Conservation (phyloP, 1,284 basidiomycete species). For the Heterobasidion occidentale region DNA sequence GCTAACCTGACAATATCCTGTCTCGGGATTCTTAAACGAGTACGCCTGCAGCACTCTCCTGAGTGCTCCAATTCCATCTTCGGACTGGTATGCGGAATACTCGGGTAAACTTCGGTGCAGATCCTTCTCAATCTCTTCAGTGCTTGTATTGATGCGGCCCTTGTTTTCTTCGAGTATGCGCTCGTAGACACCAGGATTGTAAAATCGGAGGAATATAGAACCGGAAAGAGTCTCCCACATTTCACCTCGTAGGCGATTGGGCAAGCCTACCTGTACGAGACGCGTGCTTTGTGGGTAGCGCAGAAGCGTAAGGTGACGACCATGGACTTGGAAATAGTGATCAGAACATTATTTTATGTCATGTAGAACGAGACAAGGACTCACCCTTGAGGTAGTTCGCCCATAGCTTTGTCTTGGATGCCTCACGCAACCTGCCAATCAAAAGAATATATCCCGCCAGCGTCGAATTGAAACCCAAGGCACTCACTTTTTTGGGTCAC, state of each 20-base stretch:
- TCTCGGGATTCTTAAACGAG: slow-evolving; percentile 93
- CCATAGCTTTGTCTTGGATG: slow-evolving; percentile 98
- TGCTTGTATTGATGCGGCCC: slow-evolving; percentile 80
- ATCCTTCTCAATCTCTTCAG: slow-evolving; percentile 99
- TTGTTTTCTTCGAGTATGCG: slow-evolving; percentile 73
- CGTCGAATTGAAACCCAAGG: slow-evolving; percentile 4
- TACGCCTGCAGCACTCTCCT: slow-evolving; percentile 93
- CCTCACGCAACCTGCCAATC: slow-evolving; percentile 75
- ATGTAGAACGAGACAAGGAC: slow-evolving; percentile 14
- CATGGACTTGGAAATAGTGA: slow-evolving; percentile 50
- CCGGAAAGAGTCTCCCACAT: slow-evolving; percentile 98
- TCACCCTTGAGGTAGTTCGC: slow-evolving; percentile 78
- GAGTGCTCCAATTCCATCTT: slow-evolving; percentile 79
- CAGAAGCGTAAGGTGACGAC: slow-evolving; percentile 85
- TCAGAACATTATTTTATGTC: background rate
- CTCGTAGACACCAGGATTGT: slow-evolving; percentile 84
- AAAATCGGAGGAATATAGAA: slow-evolving; percentile 86
- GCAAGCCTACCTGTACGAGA: slow-evolving; percentile 94
- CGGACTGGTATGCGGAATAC: slow-evolving; percentile 89
- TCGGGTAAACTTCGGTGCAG: slow-evolving; percentile 92
- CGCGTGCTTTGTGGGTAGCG: slow-evolving; percentile 96
- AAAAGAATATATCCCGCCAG: background rate
- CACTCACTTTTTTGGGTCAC: slow-evolving; percentile 84
- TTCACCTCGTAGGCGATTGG: slow-evolving; percentile 92
- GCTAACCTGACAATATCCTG: slow-evolving; percentile 77